Base-by-base conservation (phyloP, 345 rosid genomes). In the Moricandia moricandioides region DNA sequence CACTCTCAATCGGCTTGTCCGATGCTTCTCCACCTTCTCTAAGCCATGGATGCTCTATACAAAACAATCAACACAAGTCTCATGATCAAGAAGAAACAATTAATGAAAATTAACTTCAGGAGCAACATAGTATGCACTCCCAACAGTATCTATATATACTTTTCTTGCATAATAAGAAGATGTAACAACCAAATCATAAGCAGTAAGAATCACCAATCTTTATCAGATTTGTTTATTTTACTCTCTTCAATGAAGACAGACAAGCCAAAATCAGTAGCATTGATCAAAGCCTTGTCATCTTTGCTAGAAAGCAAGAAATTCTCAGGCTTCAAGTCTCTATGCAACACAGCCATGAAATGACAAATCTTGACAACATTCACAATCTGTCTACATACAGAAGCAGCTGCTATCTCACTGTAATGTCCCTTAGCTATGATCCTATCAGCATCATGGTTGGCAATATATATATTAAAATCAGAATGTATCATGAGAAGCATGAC, bases 301-400 rank as follows among this genome's bases (percentile, higher is more conserved):
- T 85, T 85, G 70, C 86, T 86, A 45, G 90, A 68, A 16, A 93
- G 73, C 85, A 93, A 82, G 89, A 93, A 90, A 82, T 93, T 93
- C 88, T 90, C 98, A 8, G 97, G 98, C 88, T 93, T 93, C 54
- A 92, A 87, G 70, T 92, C 96, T 70, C 93, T 87, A 67, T 90
- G 97, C 85, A 90, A 81, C 63, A 92, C 98, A 33, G 95, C 96
- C 94, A 90, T 88, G 70, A 88, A 90, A 80, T 92, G 97, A 47
- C 97, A 92, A 57, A 85, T 85, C 58, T 89, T 87, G 24, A 93
- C 96, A 65, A 89, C 93, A 83, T 91, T 91, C 16, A 89, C 89
- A 67, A 90, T 84, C 34, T 82, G 80, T 65, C 90, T 83, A 70
- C 87, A 90, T 2, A 88, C 69, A 35, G 81, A 83, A 73, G 98